A percentile compares a stretch with the other conserved stretches of the same genome.
Evolutionary conservation across 768 basidiomycete species (phyloP).

Genomic region (Kockovaella imperatae): DNA sequence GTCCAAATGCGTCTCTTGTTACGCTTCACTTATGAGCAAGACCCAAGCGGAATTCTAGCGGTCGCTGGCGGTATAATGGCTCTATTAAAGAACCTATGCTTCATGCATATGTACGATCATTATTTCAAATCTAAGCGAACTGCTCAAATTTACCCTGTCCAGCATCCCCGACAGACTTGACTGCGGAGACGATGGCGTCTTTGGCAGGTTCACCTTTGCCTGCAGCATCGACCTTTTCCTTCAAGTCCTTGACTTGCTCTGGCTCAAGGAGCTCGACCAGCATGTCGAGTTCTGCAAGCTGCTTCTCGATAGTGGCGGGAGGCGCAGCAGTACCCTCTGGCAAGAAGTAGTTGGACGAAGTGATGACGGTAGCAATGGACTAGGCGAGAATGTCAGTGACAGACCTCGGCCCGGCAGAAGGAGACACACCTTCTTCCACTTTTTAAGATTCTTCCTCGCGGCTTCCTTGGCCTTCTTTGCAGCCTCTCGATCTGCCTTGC

Average conservation of each 20-base stretch:
- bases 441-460: constrained; percentile 47
- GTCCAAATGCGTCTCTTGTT: too few relatives aligned
- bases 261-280: constrained; percentile 46
- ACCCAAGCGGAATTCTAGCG: too few relatives aligned
- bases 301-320: constrained; percentile 45
- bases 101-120: neutral
- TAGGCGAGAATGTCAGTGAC: constrained; percentile 7
- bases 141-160: constrained; percentile 43
- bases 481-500: constrained; percentile 45
- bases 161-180: constrained; percentile 30
- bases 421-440: constrained; percentile 60
- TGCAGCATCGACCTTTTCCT: constrained; percentile 45
- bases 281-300: constrained; percentile 47
- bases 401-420: constrained; percentile 37
- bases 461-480: constrained; percentile 66
- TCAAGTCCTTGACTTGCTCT: constrained; percentile 45
- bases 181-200: constrained; percentile 36
- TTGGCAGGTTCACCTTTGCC: constrained; percentile 42
- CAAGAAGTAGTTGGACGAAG: constrained; percentile 48
- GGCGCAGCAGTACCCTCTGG: constrained; percentile 43
- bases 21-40: too few relatives aligned
- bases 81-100: too few relatives aligned
- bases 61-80: too few relatives aligned
- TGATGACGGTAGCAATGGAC: constrained; percentile 45
- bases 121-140: constrained; percentile 43